A percentile compares a stretch with the other conserved stretches of the same genome.
These are phyloP conservation scores for Alternaria arborescens DNA, from an alignment of 2,329 filamentous ascomycete species.

Conservation along the genomic window DNA sequence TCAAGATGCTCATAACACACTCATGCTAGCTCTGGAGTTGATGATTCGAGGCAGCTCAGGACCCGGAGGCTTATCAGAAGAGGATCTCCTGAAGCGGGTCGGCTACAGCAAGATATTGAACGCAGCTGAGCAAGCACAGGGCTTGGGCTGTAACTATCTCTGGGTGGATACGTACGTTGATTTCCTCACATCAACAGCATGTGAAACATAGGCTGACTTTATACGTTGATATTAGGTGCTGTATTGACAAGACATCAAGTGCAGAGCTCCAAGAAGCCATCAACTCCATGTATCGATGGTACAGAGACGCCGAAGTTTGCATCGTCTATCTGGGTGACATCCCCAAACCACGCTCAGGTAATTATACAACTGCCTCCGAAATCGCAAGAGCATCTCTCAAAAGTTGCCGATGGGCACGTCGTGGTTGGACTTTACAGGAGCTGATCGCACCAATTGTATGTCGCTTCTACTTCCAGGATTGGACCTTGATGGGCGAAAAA, in stretches of 20 bases:
- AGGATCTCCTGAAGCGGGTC: conserved; percentile 23
- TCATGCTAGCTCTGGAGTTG: conserved; percentile 33
- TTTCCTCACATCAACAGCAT: background rate
- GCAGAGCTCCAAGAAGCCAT: conserved; percentile 37
- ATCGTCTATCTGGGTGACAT: conserved; percentile 33
- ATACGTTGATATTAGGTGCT: conserved; percentile 15
- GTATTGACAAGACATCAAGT: conserved; percentile 35
- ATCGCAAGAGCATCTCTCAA: conserved; percentile 26
- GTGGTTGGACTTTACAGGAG: conserved; percentile 45
- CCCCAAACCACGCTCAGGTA: conserved; percentile 5
- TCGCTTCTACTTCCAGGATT: conserved; percentile 38
- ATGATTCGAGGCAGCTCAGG: conserved; percentile 24
- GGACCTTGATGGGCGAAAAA: conserved; percentile 40
- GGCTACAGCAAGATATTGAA: conserved; percentile 32
- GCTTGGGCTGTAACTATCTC: conserved; percentile 24
- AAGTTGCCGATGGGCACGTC: conserved; percentile 33
- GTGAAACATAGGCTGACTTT: background rate
- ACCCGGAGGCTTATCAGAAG: conserved; percentile 18
- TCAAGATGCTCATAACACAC: conserved; percentile 18
- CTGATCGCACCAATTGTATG: conserved; percentile 35
- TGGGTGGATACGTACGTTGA: conserved; percentile 34
- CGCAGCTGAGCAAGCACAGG: conserved; percentile 22
- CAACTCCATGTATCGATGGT: conserved; percentile 41
- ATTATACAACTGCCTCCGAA: conserved; percentile 22
- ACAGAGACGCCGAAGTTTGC: conserved; percentile 30